Percentiles rank a stretch among this genome's conserved stretches.
These are phyloP conservation scores for Suhomyces sp. DNA, from an alignment of 805 yeast species.

Conservation along the genomic window DNA sequence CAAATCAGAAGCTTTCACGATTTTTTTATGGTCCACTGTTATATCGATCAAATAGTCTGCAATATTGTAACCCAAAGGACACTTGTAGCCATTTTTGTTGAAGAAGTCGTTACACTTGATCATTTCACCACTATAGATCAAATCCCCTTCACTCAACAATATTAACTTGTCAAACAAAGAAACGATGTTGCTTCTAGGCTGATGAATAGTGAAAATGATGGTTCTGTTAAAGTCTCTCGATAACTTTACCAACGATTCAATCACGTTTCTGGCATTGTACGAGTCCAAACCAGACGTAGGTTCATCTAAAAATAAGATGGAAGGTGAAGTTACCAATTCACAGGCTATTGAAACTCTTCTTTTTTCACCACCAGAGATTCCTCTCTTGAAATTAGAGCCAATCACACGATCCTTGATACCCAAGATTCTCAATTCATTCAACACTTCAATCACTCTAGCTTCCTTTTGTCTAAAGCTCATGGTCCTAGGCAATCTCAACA, in stretches of 20 bases:
- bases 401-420: constrained; percentile 80
- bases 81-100: constrained; percentile 66
- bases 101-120: constrained; percentile 72
- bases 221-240: constrained; percentile 84
- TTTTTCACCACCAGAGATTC: constrained; percentile 92
- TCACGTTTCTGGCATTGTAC: constrained; percentile 86
- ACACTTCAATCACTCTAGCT: constrained; percentile 76
- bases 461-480: constrained; percentile 76
- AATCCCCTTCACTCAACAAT: constrained; percentile 76
- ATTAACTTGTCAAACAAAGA: constrained; percentile 82
- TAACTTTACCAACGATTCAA: constrained; percentile 77
- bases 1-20: constrained; percentile 13
- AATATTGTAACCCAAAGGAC: constrained; percentile 88
- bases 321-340: constrained; percentile 85
- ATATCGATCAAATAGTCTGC: constrained; percentile 93
- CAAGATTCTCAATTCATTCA: constrained; percentile 79
- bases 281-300: constrained; percentile 97
- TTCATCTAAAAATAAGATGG: constrained; percentile 80
- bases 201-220: constrained; percentile 90
- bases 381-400: constrained; percentile 87
- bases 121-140: constrained; percentile 88
- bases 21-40: constrained; percentile 60
- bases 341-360: constrained; percentile 92
- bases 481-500: constrained; percentile 75
- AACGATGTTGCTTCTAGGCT: constrained; percentile 94